Base-by-base conservation (phyloP, 257 asterid genomes). In the Ilex aquifolium region DNA sequence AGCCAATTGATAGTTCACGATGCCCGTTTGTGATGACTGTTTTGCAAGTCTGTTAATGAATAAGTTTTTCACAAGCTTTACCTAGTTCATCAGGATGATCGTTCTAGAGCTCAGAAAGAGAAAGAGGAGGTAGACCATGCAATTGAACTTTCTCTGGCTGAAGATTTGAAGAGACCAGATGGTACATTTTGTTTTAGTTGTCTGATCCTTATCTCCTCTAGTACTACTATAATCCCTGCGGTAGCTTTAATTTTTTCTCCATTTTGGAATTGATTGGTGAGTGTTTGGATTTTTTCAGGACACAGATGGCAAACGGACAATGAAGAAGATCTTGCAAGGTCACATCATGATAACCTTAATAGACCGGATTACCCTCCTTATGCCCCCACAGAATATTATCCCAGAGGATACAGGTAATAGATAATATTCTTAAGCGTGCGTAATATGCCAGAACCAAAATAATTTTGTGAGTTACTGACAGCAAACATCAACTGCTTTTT, bases 81-180 rank as follows among this genome's bases (percentile, higher is more conserved):
- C 42, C 5, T 36, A 10, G 56, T 63, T 61, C 44, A 53, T 65
- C 67, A 91, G 99, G 99, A 83, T 78, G 99, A 82, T 64, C 85
- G 79, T 13, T 39, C 95, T 55, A 79, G 88, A 59, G 66, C 79
- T 56, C 73, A 61, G 52, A 83, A 75, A 74, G 95, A 90, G 52
- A 81, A 81, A 60, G 95, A 87, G 74, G 99, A 93, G 69, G 61
- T 93, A 56, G 95, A 93, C 62, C 88, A 85, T 57, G 97, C 97
- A 51, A 82, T 83, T 71, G 92, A 91, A 39, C 92, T 80, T 46
- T 87, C 99, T 68, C 65, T 85, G 69, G 79, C 87, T 27, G 99
- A 90, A 69, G 91, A 82, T 77, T 69, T 81, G 59, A 84, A 77
- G 75, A 77, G 80, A 67, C 88, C 96, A 63, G 77, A 65, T 56